Evolutionary conservation across 2,329 filamentous ascomycete species (phyloP).

Genomic region (Didymella sp.): DNA sequence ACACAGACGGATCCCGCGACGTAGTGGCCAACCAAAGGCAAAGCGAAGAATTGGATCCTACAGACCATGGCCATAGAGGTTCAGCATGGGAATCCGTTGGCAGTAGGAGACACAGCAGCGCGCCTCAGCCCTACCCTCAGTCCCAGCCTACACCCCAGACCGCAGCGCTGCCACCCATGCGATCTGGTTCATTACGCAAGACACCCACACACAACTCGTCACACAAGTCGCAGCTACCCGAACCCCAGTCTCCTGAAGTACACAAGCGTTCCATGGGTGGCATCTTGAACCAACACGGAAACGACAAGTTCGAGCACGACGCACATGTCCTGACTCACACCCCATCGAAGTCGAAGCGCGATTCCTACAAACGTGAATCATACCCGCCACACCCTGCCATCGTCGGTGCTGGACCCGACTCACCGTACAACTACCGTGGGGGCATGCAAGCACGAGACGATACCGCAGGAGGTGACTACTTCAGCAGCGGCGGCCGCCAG

Average conservation of each 20-base stretch:
- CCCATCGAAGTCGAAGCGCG: constrained; percentile 20
- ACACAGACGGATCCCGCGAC: constrained; percentile 18
- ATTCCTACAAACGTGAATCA: constrained; percentile 35
- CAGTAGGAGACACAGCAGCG: constrained; percentile 37
- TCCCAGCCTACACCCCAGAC: constrained; percentile 18
- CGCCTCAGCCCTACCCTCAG: constrained; percentile 33
- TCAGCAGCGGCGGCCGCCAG: constrained; percentile 33
- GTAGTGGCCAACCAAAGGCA: constrained; percentile 28
- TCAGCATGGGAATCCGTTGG: constrained; percentile 36
- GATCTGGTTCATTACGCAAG: constrained; percentile 33
- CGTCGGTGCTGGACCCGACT: constrained; percentile 44
- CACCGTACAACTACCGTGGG: constrained; percentile 39
- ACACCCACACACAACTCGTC: constrained; percentile 43
- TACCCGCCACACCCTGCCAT: constrained; percentile 49
- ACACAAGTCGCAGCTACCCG: constrained; percentile 45
- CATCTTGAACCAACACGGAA: constrained; percentile 42
- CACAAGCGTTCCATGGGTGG: constrained; percentile 43
- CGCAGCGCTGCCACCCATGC: constrained; percentile 26
- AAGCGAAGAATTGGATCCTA: constrained; percentile 29
- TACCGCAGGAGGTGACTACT: constrained; percentile 39
- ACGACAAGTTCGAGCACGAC: constrained; percentile 38
- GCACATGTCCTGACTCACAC: constrained; percentile 41
- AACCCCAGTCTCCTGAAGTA: constrained; percentile 27
- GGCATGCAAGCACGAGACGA: constrained; percentile 42
- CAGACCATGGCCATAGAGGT: constrained; percentile 12